Percentiles rank a stretch among this genome's conserved stretches.
Conservation (phyloP, 768 basidiomycete genomes). For the Aureoboletus auriporus region DNA sequence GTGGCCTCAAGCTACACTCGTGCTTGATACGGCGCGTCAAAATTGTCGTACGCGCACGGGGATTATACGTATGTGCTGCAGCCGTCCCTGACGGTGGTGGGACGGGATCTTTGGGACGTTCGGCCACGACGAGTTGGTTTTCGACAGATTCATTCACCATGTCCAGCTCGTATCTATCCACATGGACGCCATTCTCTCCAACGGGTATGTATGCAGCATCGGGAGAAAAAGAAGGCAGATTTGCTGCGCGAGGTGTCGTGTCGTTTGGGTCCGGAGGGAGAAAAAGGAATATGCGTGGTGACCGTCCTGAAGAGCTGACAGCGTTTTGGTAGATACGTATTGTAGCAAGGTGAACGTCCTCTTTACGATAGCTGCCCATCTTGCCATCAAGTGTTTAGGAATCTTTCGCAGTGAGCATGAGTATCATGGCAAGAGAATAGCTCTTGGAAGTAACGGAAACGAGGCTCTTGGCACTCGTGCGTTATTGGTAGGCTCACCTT, state of each 20-base stretch:
- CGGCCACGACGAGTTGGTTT: slow-evolving; percentile 83
- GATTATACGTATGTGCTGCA: slow-evolving; percentile 40
- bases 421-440: slow-evolving; percentile 4
- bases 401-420: slow-evolving; percentile 45
- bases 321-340: slow-evolving; percentile 71
- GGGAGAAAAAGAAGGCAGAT: slow-evolving; percentile 23
- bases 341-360: slow-evolving; percentile 78
- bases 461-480: too few relatives aligned
- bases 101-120: slow-evolving; percentile 65
- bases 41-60: slow-evolving; percentile 71
- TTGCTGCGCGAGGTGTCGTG: slow-evolving; percentile 28
- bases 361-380: slow-evolving; percentile 74
- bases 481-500: too few relatives aligned
- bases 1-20: slow-evolving; percentile 69
- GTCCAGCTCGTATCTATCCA: slow-evolving; percentile 79
- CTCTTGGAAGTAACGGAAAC: too few relatives aligned
- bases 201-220: slow-evolving; percentile 29
- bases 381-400: slow-evolving; percentile 80
- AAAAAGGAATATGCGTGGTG: slow-evolving; percentile 62
- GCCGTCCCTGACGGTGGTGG: slow-evolving; percentile 35
- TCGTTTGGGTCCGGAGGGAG: slow-evolving; percentile 55
- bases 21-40: slow-evolving; percentile 79
- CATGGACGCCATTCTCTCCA: slow-evolving; percentile 28
- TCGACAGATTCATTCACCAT: slow-evolving; percentile 84
- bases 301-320: slow-evolving; percentile 41